phyloP scores from a whole-genome alignment of 768 basidiomycete genomes.

The Daedaleopsis nitida region DNA sequence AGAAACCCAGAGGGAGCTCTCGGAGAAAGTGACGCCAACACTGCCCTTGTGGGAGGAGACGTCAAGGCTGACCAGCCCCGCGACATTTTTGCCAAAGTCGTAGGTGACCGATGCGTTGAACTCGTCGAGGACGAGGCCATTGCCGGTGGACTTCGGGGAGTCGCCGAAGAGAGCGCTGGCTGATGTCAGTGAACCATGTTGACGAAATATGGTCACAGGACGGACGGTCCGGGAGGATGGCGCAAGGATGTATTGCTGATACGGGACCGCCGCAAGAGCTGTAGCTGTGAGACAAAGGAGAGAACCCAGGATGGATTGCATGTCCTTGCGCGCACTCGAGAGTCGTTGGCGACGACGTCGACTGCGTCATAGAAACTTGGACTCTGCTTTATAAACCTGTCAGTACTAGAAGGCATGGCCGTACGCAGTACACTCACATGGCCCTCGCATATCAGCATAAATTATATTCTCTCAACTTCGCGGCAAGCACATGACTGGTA shows the following conservation, averaged over 20 bases:
- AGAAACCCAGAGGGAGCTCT: slow-evolving; percentile 18
- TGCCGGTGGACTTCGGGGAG: neutral
- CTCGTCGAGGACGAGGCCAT: neutral
- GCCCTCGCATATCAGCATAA: too few relatives aligned
- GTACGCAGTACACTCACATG: too few relatives aligned
- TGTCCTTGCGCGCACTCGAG: too few relatives aligned
- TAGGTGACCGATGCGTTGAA: slow-evolving; percentile 18
- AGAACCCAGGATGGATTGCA: too few relatives aligned
- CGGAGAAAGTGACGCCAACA: slow-evolving; percentile 17
- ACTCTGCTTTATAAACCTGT: too few relatives aligned
- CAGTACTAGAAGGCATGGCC: too few relatives aligned
- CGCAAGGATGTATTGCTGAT: slow-evolving; percentile 16
- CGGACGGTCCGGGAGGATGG: slow-evolving; percentile 16
- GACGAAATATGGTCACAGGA: slow-evolving; percentile 6
- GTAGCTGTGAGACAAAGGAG: neutral
- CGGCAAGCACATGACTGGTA: too few relatives aligned
- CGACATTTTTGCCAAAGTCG: slow-evolving; percentile 22
- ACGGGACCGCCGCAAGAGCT: slow-evolving; percentile 4
- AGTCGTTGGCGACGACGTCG: too few relatives aligned
- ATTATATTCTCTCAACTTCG: too few relatives aligned
- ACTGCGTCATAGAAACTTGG: too few relatives aligned
- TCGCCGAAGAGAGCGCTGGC: neutral
- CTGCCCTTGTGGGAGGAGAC: slow-evolving; percentile 3
- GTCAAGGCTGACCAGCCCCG: slow-evolving; percentile 15
- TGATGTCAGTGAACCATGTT: slow-evolving; percentile 9